Conservation (phyloP, 2,329 filamentous ascomycete species). For the Apiospora hydei region DNA sequence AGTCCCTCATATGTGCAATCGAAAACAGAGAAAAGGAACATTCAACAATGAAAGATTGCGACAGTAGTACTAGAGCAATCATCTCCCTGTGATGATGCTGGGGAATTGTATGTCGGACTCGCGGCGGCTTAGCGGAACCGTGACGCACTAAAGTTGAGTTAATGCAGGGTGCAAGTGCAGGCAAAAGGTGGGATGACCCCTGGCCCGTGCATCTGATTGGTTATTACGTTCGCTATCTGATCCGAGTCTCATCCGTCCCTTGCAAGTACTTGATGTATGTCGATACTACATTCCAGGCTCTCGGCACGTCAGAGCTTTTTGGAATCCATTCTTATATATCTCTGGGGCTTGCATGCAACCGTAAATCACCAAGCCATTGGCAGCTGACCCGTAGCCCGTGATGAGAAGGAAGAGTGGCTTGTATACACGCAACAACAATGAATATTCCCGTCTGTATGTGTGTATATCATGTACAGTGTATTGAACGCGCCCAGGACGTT, state of each 20-base stretch:
- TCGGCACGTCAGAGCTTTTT: neutral
- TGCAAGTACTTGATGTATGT: neutral
- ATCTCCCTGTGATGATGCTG: neutral
- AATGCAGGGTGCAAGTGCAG: neutral
- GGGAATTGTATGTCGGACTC: neutral
- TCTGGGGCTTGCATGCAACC: neutral
- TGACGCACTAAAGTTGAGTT: slow-evolving; percentile 5
- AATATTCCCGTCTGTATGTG: neutral
- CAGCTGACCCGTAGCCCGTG: no score
- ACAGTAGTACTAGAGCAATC: neutral
- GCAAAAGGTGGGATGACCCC: neutral
- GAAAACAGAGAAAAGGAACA: neutral
- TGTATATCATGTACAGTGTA: neutral
- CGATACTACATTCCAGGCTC: neutral
- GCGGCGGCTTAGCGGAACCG: neutral
- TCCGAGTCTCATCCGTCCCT: neutral
- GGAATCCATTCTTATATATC: neutral
- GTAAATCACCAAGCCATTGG: neutral
- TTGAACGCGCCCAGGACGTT: neutral
- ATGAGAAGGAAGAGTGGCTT: neutral
- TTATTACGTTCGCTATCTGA: neutral
- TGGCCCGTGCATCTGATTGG: slow-evolving; percentile 7
- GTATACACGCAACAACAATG: neutral
- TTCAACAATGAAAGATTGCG: neutral
- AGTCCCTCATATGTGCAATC: neutral